Evolutionary conservation across 2,329 filamentous ascomycete genomes (phyloP), one percentile per base, ranked within the genome.

Genomic region (Penicillium griseofulvum): DNA sequence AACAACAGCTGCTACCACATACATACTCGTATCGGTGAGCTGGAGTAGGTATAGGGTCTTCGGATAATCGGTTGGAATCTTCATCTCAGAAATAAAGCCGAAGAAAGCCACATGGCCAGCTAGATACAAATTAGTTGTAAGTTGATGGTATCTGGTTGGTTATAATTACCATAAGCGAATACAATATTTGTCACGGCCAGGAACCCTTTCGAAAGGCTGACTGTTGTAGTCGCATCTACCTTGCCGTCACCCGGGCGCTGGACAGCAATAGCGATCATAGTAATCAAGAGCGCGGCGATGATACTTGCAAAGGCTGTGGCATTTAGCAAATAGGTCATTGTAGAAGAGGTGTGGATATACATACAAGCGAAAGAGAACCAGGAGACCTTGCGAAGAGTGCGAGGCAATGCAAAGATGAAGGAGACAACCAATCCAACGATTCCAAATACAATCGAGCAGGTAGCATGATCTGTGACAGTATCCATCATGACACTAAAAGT

Each of bases 401-500:
- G 73, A 1, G 84, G 84, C 2, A 87, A 62, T 38, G 83, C 82
- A 12, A 82, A 76, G 6, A 83, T 49, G 63, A 83, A 81, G 54
- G 81, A 86, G 2, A 88, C 60, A 1, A 79, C 65, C 51, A 86
- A 59, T 0, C 83, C 85, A 8, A 84, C 73, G 16, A 84, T 73
- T 3, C 78, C 81, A 74, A 83, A 87, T 1, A 83, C 74, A 49
- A 88, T 82, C 2, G 83, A 84, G 70, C 85, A 89, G 0, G 80
- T 78, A 0, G 76, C 81, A 54, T 86, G 79, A 2, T 82, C 70
- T 8, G 83, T 84, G 34, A 89, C 72, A 50, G 80, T 83, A 61
- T 84, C 83, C 69, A 88, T 81, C 66, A 86, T 86, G 61, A 89
- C 86, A 17, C 81, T 80, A 57, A 87, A 87, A 0, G 85, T 87